These are phyloP conservation scores for Scheffersomyces illinoinensis DNA, from an alignment of 1,139 yeast genomes.

Conservation along the genomic window DNA sequence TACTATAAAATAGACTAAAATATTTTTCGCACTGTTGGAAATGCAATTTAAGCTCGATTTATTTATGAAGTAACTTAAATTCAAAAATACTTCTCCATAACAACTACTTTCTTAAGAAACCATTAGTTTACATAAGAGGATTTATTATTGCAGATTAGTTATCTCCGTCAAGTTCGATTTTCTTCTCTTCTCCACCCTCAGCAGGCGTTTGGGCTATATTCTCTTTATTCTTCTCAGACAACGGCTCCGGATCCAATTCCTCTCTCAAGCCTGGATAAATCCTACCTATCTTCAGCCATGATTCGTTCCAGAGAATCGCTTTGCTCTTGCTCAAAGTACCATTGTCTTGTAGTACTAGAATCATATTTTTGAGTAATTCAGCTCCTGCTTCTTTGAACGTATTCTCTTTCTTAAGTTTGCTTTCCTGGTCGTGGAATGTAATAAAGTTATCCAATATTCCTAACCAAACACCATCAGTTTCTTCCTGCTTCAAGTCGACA, in stretches of 20 bases:
- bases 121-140: not conserved
- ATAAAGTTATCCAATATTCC: conserved; percentile 35
- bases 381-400: conserved; percentile 55
- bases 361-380: conserved; percentile 65
- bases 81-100: not conserved
- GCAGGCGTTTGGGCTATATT: conserved; percentile 2
- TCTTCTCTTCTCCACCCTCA: conserved; percentile 4
- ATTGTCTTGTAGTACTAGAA: conserved; percentile 37
- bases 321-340: conserved; percentile 24
- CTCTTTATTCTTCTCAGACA: not conserved
- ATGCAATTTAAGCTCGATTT: not conserved
- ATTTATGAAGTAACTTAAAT: not conserved
- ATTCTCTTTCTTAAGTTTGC: conserved; percentile 28
- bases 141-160: not conserved
- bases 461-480: conserved; percentile 34
- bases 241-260: conserved; percentile 18
- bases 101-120: not conserved
- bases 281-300: conserved; percentile 46
- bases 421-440: conserved; percentile 23
- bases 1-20: not conserved
- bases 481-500: conserved; percentile 22
- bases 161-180: conserved; percentile 2
- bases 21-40: not conserved
- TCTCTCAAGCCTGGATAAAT: conserved; percentile 46
- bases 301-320: conserved; percentile 27